These are phyloP conservation scores for Saccharomyces hybrid DNA, from an alignment of 1,139 yeast species.

Conservation along the genomic window DNA sequence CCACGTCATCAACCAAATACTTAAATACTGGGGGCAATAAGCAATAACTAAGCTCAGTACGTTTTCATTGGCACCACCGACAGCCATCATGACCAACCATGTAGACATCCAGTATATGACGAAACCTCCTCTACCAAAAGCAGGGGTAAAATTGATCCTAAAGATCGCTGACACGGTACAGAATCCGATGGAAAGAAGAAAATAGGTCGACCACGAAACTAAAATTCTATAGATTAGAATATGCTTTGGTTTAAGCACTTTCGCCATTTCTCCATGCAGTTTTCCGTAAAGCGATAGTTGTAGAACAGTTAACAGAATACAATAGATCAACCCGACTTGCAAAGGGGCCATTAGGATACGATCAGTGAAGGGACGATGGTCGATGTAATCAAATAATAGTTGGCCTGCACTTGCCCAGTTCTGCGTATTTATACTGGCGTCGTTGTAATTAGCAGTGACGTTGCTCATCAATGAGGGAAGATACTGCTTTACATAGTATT, in stretches of 20 bases:
- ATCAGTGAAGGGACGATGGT: constrained; percentile 44
- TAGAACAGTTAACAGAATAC: constrained; percentile 59
- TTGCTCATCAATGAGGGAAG: constrained; percentile 21
- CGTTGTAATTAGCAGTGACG: constrained; percentile 4
- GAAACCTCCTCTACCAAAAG: constrained; percentile 57
- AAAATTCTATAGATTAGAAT: constrained; percentile 43
- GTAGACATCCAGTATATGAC: constrained; percentile 57
- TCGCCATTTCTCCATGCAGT: constrained; percentile 43
- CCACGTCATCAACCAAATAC: constrained; percentile 55
- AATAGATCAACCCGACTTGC: constrained; percentile 69
- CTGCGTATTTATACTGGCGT: constrained; percentile 4
- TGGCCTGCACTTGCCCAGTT: constrained; percentile 5
- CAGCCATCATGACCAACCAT: constrained; percentile 51
- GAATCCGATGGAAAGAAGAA: constrained; percentile 48
- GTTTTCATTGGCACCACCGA: constrained; percentile 59
- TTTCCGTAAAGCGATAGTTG: constrained; percentile 52
- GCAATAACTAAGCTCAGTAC: constrained; percentile 43
- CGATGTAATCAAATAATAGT: constrained; percentile 34
- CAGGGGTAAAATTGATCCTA: constrained; percentile 43
- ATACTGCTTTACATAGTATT: constrained; percentile 23
- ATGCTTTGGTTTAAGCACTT: constrained; percentile 38
- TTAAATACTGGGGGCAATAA: constrained; percentile 42
- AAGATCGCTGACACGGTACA: constrained; percentile 54
- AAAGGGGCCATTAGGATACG: constrained; percentile 53
- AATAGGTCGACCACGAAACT: constrained; percentile 41